These are phyloP conservation scores for Colletotrichum phormii DNA, from an alignment of 2,329 filamentous ascomycete genomes.

Conservation along the genomic window DNA sequence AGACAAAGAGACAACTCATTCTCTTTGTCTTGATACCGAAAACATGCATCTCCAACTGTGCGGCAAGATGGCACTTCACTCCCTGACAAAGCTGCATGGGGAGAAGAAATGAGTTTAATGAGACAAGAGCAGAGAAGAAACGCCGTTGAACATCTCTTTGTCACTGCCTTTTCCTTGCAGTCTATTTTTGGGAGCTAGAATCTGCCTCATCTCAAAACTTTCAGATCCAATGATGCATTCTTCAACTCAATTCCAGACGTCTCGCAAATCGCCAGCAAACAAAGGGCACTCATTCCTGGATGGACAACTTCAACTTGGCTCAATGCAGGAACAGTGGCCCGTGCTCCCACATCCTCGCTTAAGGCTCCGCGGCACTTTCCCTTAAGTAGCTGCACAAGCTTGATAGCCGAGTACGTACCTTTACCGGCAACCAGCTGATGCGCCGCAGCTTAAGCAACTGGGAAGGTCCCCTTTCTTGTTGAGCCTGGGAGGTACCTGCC, in stretches of 20 bases:
- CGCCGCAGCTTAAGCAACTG: not conserved
- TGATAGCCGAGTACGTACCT: conserved; percentile 3
- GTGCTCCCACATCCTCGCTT: conserved; percentile 21
- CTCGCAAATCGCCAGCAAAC: not conserved
- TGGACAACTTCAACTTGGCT: not conserved
- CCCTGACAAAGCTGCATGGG: not conserved
- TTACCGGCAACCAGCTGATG: not conserved
- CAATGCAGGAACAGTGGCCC: conserved; percentile 23
- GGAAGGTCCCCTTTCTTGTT: not conserved
- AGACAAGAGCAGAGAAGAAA: not conserved
- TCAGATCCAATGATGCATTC: not conserved
- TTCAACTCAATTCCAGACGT: not conserved
- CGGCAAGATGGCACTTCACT: not conserved
- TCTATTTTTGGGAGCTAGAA: not conserved
- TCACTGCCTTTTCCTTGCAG: too few species aligned
- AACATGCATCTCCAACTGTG: not conserved
- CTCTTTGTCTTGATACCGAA: not conserved
- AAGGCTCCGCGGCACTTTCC: not conserved
- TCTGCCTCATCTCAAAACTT: not conserved
- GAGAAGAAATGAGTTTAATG: not conserved
- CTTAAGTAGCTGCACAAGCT: not conserved
- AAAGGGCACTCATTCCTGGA: not conserved
- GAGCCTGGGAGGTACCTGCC: not conserved
- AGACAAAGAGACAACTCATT: not conserved
- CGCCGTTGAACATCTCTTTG: not conserved